phyloP scores from a whole-genome alignment of 139 green algal genomes.

The Mesostigma viride region DNA sequence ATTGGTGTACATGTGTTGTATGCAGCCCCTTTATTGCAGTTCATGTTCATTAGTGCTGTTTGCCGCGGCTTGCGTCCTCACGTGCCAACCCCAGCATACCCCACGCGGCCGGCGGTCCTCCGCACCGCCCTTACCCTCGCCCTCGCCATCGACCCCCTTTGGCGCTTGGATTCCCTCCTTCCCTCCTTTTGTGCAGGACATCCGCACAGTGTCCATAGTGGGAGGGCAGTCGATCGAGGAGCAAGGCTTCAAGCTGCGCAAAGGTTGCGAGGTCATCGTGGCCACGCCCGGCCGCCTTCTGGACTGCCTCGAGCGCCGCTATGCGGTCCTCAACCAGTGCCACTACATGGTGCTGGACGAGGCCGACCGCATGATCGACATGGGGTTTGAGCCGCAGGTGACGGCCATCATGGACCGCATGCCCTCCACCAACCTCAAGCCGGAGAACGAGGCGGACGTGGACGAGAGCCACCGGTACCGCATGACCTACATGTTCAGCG shows the following conservation, averaged over 20 bases:
- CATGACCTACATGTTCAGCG: slow-evolving; percentile 98
- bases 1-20: no score
- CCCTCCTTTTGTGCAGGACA: slow-evolving; percentile 27
- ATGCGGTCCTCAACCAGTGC: slow-evolving; percentile 96
- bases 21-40: no score
- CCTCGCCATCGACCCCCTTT: no score
- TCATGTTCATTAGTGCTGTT: no score
- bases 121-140: no score
- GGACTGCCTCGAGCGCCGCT: slow-evolving; percentile 88
- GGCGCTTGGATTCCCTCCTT: no score
- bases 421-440: slow-evolving; percentile 78
- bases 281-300: slow-evolving; percentile 87
- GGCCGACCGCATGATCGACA: slow-evolving; percentile 97
- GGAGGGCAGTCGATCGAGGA: slow-evolving; percentile 93
- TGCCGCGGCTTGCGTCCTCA: no score
- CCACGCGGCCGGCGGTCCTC: no score
- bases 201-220: slow-evolving; percentile 76
- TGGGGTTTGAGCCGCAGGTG: slow-evolving; percentile 94
- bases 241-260: slow-evolving; percentile 73
- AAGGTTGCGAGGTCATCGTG: slow-evolving; percentile 90
- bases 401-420: slow-evolving; percentile 65
- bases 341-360: slow-evolving; percentile 97
- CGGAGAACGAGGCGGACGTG: slow-evolving; percentile 68
- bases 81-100: no score
- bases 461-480: slow-evolving; percentile 54